Base-by-base conservation (phyloP, 1,284 basidiomycete genomes). In the Gymnopus androsaceus region DNA sequence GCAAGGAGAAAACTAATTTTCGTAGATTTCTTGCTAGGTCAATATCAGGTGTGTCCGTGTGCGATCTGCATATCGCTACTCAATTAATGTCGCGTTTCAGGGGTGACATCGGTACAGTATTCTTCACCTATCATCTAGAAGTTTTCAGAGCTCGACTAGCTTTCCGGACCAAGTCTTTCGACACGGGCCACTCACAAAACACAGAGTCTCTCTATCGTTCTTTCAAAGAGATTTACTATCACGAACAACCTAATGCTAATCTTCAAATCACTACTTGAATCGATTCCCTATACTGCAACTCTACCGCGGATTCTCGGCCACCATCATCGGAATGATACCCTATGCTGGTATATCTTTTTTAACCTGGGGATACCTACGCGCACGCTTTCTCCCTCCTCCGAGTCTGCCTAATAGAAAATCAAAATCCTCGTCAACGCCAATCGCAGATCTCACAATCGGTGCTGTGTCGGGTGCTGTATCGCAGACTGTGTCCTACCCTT, bases 331-430 rank as follows among this genome's bases (percentile, higher is more conserved):
- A 40, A 98, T 98, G 85, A 80, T 99, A 17, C 97, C 97, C 0
- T 99, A 99, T 67, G 95, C 95, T 1, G 97, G 97, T 8, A 94
- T 94, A 1, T 94, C 92, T 11, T 99, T 99, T 77, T 82, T 99
- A 53, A 87, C 88, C 19, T 98, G 94, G 88, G 94, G 92, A 38
- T 89, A 83, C 61, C 81, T 95, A 41, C 89, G 91, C 62, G 78
- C 88, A 3, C 75, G 76, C 52, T 76, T 93, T 55, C 73, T 88
- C 25, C 82, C 82, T 31, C 65, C 69, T 56, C 63, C 76, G 60
- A 74, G 28, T 15, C n/a, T n/a, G n/a, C 72, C 45, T 73, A 75
- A 40, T 61, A 71, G 37, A 70, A 79, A 76, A 34, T n/a, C n/a
- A n/a, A n/a, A n/a, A n/a, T n/a, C n/a, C n/a, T n/a, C n/a, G n/a